Evolutionary conservation across 306 rosid species (phyloP), one percentile per base, ranked within the genome.

Genomic region (Senna tora): DNA sequence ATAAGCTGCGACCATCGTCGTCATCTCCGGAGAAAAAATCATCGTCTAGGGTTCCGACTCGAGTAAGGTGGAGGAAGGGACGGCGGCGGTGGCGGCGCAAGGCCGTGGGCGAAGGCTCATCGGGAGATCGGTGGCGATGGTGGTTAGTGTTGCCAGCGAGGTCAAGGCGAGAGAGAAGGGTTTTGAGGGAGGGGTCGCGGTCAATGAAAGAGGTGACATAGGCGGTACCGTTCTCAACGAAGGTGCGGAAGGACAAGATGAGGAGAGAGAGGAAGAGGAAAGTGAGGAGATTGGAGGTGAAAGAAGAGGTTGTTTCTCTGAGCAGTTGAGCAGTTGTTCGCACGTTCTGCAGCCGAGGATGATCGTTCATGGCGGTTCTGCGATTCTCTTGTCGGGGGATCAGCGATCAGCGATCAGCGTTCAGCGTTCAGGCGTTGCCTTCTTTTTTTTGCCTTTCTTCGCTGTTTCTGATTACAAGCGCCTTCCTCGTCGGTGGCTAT

Each of bases 11-110:
- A 3, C 86, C 90, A 4, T 85, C 95, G 59, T 84, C 92, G 43
- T 90, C 99, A 43, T 88, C 99, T 2, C 92, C 95, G 59, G 97
- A 88, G 85, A 94, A 94, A 66, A 91, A 87, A 62, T 91, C 96
- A 3, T 88, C 98, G 14, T 89, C 97, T 38, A 95, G 88, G 85
- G 97, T 89, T 67, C 96, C 93, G 54, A 91, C 96, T 1, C 96
- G 89, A 63, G 97, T 86, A 61, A 91, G 97, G 60, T 91, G 97
- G 1, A 95, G 91, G 7, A 91, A 89, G 2, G 96, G 96, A 2
- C 90, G 91, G 8, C 82, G 87, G 13, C 77, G 72, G 19, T 74
- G 84, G 45, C 84, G 86, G 53, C 79, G 86, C 12, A 67, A 52
- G 7, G 72, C 32, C 9, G 87, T 19, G 0, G 83, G 43, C 0